Conservation (phyloP, 768 basidiomycete genomes). For the Trametes coccinea region DNA sequence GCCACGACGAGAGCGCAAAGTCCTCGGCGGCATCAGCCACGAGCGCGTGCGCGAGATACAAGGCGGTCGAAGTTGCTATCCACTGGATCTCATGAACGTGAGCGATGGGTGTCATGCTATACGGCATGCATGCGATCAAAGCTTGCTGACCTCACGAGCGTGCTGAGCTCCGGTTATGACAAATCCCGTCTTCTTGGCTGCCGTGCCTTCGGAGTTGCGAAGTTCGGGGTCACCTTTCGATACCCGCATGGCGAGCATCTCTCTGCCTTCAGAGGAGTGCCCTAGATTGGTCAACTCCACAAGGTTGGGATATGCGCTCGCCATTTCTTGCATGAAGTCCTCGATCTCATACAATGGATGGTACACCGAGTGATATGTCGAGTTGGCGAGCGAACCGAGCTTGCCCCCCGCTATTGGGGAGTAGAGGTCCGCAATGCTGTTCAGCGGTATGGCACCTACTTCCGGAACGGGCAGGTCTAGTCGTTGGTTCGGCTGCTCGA, state of each 20-base stretch:
- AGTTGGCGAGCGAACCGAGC: slow-evolving; percentile 30
- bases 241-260: slow-evolving; percentile 56
- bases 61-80: slow-evolving; percentile 73
- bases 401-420: slow-evolving; percentile 21
- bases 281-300: slow-evolving; percentile 53
- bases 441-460: slow-evolving; percentile 22
- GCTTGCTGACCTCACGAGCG: slow-evolving; percentile 63
- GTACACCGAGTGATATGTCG: slow-evolving; percentile 47
- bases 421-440: slow-evolving; percentile 14
- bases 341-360: slow-evolving; percentile 59
- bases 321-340: slow-evolving; percentile 51
- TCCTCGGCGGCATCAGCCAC: slow-evolving; percentile 49
- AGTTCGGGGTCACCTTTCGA: slow-evolving; percentile 30
- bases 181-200: slow-evolving; percentile 43
- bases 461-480: slow-evolving; percentile 13
- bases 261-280: slow-evolving; percentile 56
- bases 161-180: slow-evolving; percentile 75
- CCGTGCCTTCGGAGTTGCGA: slow-evolving; percentile 11
- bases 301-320: slow-evolving; percentile 45
- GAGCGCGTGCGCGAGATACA: slow-evolving; percentile 74
- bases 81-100: slow-evolving; percentile 47
- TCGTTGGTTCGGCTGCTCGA: slow-evolving; percentile 30
- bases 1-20: slow-evolving; percentile 48
- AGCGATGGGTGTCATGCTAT: neutral
- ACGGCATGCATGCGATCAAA: neutral